phyloP scores from a whole-genome alignment of 2,329 filamentous ascomycete species.

The Paecilomyces fulvus region DNA sequence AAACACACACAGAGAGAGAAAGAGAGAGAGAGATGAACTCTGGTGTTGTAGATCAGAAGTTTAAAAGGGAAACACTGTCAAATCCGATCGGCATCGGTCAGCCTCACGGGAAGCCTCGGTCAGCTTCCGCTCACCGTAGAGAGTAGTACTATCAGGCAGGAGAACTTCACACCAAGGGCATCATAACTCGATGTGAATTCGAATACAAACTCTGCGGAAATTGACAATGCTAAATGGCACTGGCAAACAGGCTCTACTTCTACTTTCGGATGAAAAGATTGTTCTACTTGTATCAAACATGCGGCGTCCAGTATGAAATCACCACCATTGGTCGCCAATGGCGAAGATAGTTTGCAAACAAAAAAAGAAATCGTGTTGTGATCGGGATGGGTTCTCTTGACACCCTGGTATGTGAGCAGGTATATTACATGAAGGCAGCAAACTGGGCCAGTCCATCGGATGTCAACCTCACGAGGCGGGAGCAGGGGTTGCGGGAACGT shows the following conservation, averaged over 20 bases:
- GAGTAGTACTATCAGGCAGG: neutral
- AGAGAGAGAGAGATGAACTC: neutral
- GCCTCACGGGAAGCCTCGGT: neutral
- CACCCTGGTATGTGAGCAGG: slow-evolving; percentile 8
- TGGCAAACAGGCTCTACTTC: neutral
- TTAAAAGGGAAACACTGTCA: neutral
- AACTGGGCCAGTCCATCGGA: slow-evolving; percentile 3
- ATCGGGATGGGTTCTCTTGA: slow-evolving; percentile 14
- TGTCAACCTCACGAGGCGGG: slow-evolving; percentile 29
- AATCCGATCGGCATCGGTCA: neutral
- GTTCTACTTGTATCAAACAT: neutral
- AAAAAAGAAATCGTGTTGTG: slow-evolving; percentile 4
- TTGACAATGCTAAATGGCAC: neutral
- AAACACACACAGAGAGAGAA: neutral
- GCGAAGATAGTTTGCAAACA: neutral
- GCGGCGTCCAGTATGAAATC: neutral
- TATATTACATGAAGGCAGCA: slow-evolving; percentile 19
- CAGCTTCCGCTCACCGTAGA: neutral
- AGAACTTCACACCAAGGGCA: neutral
- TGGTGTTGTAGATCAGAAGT: neutral
- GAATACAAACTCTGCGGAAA: neutral
- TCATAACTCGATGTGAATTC: neutral
- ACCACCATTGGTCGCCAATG: neutral
- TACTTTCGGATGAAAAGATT: neutral
- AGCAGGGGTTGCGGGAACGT: slow-evolving; percentile 57